Base-by-base conservation (phyloP, 1,284 basidiomycete species). In the Cutaneotrichosporon sp. region DNA sequence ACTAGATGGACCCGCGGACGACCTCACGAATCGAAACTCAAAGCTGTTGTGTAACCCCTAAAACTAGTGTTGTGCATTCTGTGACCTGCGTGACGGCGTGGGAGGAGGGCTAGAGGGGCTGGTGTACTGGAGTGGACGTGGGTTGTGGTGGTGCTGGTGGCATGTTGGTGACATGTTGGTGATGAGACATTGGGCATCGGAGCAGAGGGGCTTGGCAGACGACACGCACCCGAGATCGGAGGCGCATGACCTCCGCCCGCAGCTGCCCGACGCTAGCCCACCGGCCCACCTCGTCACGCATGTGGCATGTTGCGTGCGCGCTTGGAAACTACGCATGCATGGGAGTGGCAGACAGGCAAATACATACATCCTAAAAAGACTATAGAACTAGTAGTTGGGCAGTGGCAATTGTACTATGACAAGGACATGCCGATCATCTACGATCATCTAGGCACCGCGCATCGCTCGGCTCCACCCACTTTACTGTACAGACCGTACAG, bases 51-150 rank as follows among this genome's bases (percentile, higher is more conserved):
- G 22, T 46, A 46, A n/a, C 16, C 34, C 43, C 20, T 20, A 45
- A 45, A 11, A 45, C 22, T 22, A 24, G 18, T 46, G 45, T 46
- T 46, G 45, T 46, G 45, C 45, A 46, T 46, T 46, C 45, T 46
- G 45, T 25, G 20, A 25, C 4, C 20, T 9, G 36, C 36, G 36
- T 16, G 4, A 6, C 11, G 6, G 36, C 14, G 36, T 38, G 36
- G 29, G 29, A 29, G 29, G 29, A 29, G 29, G 29, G 9, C 5
- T 29, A n/a, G n/a, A n/a, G n/a, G n/a, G n/a, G n/a, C n/a, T n/a
- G n/a, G n/a, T n/a, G n/a, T n/a, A n/a, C n/a, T n/a, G n/a, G n/a
- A n/a, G n/a, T n/a, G n/a, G n/a, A n/a, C n/a, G n/a, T n/a, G n/a
- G n/a, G n/a, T n/a, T n/a, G n/a, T n/a, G n/a, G n/a, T n/a, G n/a